Evolutionary conservation across 345 rosid species (phyloP).

Genomic region (Eucalyptus erythrocorys): DNA sequence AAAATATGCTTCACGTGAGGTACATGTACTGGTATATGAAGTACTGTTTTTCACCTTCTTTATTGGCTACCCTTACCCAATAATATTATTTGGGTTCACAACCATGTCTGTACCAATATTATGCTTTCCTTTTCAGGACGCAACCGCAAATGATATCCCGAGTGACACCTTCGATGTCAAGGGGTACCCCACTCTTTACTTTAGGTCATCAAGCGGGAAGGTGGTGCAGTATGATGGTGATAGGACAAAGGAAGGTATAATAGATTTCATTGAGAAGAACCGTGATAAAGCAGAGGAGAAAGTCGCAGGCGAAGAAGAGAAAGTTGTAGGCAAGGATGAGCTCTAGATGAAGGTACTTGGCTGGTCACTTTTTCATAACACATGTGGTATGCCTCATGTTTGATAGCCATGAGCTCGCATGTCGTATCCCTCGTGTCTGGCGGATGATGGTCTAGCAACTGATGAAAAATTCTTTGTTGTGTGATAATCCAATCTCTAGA

Average conservation of each 20-base stretch:
- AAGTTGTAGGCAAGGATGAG: conserved; percentile 42
- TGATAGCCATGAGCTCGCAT: not conserved
- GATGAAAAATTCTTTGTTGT: not conserved
- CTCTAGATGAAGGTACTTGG: conserved; percentile 19
- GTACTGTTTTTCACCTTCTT: not conserved
- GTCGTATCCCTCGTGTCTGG: not conserved
- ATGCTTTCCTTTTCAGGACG: conserved; percentile 37
- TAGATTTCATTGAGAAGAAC: conserved; percentile 78
- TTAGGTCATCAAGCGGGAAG: conserved; percentile 63
- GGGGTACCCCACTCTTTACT: conserved; percentile 84
- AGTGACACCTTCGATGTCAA: conserved; percentile 54
- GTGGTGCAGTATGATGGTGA: conserved; percentile 49
- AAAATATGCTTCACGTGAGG: not conserved
- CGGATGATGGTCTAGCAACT: not conserved
- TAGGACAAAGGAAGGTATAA: conserved; percentile 75
- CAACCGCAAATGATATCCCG: conserved; percentile 76
- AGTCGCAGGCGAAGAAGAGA: not conserved
- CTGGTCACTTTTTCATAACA: not conserved
- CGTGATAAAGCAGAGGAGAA: conserved; percentile 24
- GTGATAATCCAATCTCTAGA: not conserved
- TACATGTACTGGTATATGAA: not conserved
- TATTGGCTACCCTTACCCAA: not conserved
- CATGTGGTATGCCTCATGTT: not conserved
- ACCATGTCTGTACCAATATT: not conserved
- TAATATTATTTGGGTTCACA: not conserved